phyloP scores from a whole-genome alignment of 177 flowering plant genomes.

The Vitis hybrid region DNA sequence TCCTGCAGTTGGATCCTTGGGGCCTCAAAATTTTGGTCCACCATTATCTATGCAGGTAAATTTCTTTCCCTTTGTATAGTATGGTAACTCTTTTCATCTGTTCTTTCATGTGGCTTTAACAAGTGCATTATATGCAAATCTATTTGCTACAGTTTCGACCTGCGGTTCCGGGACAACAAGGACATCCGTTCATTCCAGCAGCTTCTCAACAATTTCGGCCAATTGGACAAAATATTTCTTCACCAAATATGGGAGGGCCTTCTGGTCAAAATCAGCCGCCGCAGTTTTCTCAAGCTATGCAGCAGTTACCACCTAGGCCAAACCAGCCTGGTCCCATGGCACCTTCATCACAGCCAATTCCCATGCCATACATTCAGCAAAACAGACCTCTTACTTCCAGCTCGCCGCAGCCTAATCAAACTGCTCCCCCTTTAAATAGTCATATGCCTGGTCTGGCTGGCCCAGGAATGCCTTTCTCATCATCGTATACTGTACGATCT shows the following conservation, averaged over 20 bases:
- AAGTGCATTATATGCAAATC: background rate
- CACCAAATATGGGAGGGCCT: slow-evolving; percentile 47
- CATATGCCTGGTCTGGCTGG: slow-evolving; percentile 52
- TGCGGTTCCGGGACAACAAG: slow-evolving; percentile 50
- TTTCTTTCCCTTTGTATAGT: background rate
- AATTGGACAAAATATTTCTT: slow-evolving; percentile 46
- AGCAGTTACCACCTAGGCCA: slow-evolving; percentile 63
- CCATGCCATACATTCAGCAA: slow-evolving; percentile 52
- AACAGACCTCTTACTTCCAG: slow-evolving; percentile 52
- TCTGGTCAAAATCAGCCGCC: slow-evolving; percentile 53
- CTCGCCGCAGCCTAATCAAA: slow-evolving; percentile 49
- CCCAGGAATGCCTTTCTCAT: slow-evolving; percentile 51
- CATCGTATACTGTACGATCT: slow-evolving; percentile 70
- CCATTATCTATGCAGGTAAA: slow-evolving; percentile 63
- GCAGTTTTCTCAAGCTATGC: slow-evolving; percentile 72
- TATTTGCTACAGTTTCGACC: slow-evolving; percentile 66
- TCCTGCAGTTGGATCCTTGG: slow-evolving; percentile 48
- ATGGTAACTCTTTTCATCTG: background rate
- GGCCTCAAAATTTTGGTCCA: slow-evolving; percentile 56
- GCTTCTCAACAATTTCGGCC: slow-evolving; percentile 67
- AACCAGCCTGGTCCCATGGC: slow-evolving; percentile 54
- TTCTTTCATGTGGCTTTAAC: background rate
- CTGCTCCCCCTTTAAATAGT: slow-evolving; percentile 35
- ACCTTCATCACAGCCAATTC: slow-evolving; percentile 56
- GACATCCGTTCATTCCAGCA: slow-evolving; percentile 53